A percentile compares a stretch with the other conserved stretches of the same genome.
These are phyloP conservation scores for Omphalea diandra DNA, from an alignment of 441 rosid species.

Conservation along the genomic window DNA sequence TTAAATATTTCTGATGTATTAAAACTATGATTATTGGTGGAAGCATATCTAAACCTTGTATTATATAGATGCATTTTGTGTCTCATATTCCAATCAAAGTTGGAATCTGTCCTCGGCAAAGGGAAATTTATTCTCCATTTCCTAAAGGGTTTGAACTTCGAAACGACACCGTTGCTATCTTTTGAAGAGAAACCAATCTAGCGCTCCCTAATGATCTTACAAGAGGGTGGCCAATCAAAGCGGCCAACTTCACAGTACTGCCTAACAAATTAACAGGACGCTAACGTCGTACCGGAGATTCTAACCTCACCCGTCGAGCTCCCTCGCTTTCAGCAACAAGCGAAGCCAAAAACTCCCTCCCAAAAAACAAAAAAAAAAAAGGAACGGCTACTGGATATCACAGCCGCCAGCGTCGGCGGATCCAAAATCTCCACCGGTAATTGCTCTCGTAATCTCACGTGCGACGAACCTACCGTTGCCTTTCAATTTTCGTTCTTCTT, in stretches of 20 bases:
- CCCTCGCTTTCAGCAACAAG: neutral
- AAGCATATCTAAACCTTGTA: too few relatives aligned
- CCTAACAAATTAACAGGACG: neutral
- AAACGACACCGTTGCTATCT: too few relatives aligned
- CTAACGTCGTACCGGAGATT: slow-evolving; percentile 6
- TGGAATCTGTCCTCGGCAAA: too few relatives aligned
- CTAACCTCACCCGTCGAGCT: slow-evolving; percentile 33
- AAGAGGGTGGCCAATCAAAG: slow-evolving; percentile 17
- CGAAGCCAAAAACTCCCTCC: neutral
- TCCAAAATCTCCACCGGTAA: neutral
- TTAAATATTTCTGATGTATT: too few relatives aligned
- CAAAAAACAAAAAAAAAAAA: neutral
- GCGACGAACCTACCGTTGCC: neutral
- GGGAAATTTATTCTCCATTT: too few relatives aligned
- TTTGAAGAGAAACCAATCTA: too few relatives aligned
- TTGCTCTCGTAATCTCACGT: neutral
- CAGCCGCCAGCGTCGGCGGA: slow-evolving; percentile 4
- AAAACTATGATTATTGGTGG: too few relatives aligned
- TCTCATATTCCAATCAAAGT: too few relatives aligned
- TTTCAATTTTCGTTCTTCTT: slow-evolving; percentile 1
- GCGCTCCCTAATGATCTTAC: neutral
- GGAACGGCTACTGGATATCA: neutral
- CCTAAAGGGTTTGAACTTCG: too few relatives aligned
- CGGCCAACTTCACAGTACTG: neutral
- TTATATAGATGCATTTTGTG: too few relatives aligned